Percentiles rank a stretch among this genome's conserved stretches.
phyloP scores from a whole-genome alignment of 106 monocot species.

The Allium sativum region DNA sequence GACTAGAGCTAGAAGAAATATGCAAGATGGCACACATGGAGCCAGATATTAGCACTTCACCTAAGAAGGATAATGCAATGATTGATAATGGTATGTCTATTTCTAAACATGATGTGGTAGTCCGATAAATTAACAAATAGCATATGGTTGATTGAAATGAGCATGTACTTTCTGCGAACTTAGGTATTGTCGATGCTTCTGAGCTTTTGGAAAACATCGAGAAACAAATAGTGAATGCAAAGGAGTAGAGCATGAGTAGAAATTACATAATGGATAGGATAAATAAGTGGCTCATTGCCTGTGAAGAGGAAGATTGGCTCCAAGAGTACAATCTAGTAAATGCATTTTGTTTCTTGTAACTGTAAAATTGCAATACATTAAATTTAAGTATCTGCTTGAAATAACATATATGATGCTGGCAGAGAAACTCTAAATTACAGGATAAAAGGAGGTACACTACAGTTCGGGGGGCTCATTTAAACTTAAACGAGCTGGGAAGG shows the following conservation, averaged over 20 bases:
- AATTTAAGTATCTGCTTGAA: not conserved
- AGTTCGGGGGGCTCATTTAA: slow-evolving; percentile 70
- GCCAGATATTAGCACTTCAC: too few relatives aligned
- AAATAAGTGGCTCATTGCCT: slow-evolving; percentile 57
- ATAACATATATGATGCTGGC: not conserved
- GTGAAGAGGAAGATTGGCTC: slow-evolving; percentile 83
- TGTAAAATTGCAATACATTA: not conserved
- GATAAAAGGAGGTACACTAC: slow-evolving; percentile 69
- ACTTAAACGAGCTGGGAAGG: slow-evolving; percentile 92
- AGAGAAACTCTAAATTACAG: slow-evolving; percentile 15
- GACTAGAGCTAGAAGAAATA: too few relatives aligned
- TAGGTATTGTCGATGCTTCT: slow-evolving; percentile 78
- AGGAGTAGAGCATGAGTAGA: slow-evolving; percentile 38
- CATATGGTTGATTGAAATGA: too few relatives aligned
- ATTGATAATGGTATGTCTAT: not conserved
- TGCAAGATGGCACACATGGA: too few relatives aligned
- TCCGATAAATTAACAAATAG: too few relatives aligned
- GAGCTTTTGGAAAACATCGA: slow-evolving; percentile 69
- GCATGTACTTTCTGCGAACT: too few relatives aligned
- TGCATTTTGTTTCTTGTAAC: not conserved
- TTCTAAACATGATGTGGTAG: too few relatives aligned
- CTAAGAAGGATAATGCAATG: too few relatives aligned
- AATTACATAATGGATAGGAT: slow-evolving; percentile 64
- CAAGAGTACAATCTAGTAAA: slow-evolving; percentile 65
- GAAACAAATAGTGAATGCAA: slow-evolving; percentile 46